A percentile compares a stretch with the other conserved stretches of the same genome.
These are phyloP conservation scores for Gamarada debralockiae DNA, from an alignment of 495 filamentous ascomycete species.

Conservation along the genomic window DNA sequence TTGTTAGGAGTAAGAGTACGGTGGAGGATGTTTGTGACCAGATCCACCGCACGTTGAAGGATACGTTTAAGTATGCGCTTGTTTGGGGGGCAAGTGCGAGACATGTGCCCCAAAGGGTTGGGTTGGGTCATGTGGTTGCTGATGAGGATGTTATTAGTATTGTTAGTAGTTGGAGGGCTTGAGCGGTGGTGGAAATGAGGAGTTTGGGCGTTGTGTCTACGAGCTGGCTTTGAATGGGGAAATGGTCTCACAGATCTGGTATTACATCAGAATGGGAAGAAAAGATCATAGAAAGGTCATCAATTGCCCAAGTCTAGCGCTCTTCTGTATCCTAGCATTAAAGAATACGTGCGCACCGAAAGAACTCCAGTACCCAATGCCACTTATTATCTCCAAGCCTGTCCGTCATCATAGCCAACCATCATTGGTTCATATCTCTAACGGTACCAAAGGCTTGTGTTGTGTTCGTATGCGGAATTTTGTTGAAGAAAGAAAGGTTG, in stretches of 20 bases:
- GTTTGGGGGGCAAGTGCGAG: constrained; percentile 97
- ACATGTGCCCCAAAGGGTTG: constrained; percentile 92
- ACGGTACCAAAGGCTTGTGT: neutral
- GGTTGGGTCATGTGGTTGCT: constrained; percentile 77
- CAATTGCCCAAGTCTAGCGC: constrained; percentile 12
- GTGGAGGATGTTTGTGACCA: constrained; percentile 98
- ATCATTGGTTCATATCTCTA: neutral
- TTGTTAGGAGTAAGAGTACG: constrained; percentile 79
- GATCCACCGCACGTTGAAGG: constrained; percentile 91
- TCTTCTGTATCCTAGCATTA: constrained; percentile 2
- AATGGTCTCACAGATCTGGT: neutral
- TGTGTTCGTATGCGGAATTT: neutral
- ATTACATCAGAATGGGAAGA: no score
- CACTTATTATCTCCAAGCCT: constrained; percentile 8
- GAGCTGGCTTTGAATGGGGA: neutral
- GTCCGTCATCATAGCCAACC: constrained; percentile 1
- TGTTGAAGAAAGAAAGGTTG: constrained; percentile 2
- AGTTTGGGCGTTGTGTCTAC: constrained; percentile 3
- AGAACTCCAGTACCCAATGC: constrained; percentile 20
- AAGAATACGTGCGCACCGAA: neutral
- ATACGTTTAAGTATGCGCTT: constrained; percentile 97
- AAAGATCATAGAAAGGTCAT: constrained; percentile 10
- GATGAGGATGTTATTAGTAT: constrained; percentile 99
- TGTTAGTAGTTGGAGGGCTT: constrained; percentile 70
- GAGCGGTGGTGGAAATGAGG: constrained; percentile 9